These are phyloP conservation scores for Heteromeles arbutifolia DNA, from an alignment of 306 rosid species.

Conservation along the genomic window DNA sequence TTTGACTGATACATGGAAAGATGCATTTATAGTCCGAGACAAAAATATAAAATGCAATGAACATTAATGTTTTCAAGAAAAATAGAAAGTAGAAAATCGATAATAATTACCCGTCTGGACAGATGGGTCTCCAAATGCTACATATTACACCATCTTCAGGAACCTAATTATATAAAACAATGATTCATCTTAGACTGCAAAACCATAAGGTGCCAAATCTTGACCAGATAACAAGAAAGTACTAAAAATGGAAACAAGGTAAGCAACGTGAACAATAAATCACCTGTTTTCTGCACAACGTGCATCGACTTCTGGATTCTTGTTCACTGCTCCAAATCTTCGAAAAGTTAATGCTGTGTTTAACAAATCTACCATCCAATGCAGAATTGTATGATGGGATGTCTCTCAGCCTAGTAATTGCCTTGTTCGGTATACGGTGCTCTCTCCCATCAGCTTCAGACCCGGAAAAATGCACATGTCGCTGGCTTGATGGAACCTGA, in stretches of 20 bases:
- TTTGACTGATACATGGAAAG: neutral
- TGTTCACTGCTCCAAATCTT: slow-evolving; percentile 95
- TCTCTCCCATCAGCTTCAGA: slow-evolving; percentile 72
- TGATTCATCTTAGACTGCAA: neutral
- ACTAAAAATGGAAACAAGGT: slow-evolving; percentile 16
- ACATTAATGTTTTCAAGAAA: neutral
- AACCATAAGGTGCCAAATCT: neutral
- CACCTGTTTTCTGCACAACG: slow-evolving; percentile 83
- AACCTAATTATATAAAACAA: slow-evolving; percentile 36
- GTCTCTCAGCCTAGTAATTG: slow-evolving; percentile 61
- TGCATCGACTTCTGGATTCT: slow-evolving; percentile 59
- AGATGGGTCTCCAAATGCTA: slow-evolving; percentile 92
- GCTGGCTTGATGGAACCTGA: slow-evolving; percentile 98
- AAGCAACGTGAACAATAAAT: neutral
- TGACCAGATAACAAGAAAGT: neutral
- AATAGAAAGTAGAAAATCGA: slow-evolving; percentile 3
- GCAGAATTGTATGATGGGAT: slow-evolving; percentile 44
- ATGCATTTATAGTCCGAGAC: neutral
- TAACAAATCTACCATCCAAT: slow-evolving; percentile 60
- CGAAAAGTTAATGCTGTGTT: slow-evolving; percentile 61
- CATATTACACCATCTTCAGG: slow-evolving; percentile 50
- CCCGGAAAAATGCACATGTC: slow-evolving; percentile 76
- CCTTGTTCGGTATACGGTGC: slow-evolving; percentile 42
- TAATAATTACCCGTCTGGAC: slow-evolving; percentile 84
- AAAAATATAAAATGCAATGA: neutral